Base-by-base conservation (phyloP, 257 asterid species). In the Rhazya stricta region DNA sequence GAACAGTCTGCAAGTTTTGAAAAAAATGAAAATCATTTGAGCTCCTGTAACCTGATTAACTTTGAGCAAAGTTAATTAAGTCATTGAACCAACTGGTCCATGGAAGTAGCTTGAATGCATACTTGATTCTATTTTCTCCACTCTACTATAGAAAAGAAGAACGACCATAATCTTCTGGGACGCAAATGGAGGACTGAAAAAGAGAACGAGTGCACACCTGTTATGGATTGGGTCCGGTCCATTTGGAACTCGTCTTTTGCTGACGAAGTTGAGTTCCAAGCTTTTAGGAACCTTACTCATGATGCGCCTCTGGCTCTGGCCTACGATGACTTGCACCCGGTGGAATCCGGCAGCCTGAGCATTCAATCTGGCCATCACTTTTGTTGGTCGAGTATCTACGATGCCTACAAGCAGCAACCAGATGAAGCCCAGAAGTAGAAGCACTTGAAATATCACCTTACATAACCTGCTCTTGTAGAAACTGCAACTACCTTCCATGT, bases 221-320 rank as follows among this genome's bases (percentile, higher is more conserved):
- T 93, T 93, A 76, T 93, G 98, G 62, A 91, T 87, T 30, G 97
- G 98, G 80, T 93, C 97, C 30, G 97, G 91, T 76, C 97, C 98
- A 78, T 93, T 88, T 8, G 98, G 97, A 75, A 93, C 88, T 77
- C 81, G 88, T 80, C 96, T 84, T 83, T 89, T 93, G 86, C 61
- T 89, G 41, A 79, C 80, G 77, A 82, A 83, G 79, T 82, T 84
- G 76, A 86, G 73, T 50, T 83, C 84, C 61, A 73, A 13, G 50
- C 69, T 79, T 9, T 77, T 48, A 56, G 36, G 51, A 80, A 7
- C 36, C 8, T 45, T 77, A 73, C 71, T 74, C 51, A 56, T 76
- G 34, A 43, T 60, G 69, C 23, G n/a, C 9, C 71, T 74, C 65
- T 76, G 69, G 45, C 71, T 74, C 65, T 76, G 69, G 45, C 69